Base-by-base conservation (phyloP, 345 rosid species). In the Angophora floribunda region DNA sequence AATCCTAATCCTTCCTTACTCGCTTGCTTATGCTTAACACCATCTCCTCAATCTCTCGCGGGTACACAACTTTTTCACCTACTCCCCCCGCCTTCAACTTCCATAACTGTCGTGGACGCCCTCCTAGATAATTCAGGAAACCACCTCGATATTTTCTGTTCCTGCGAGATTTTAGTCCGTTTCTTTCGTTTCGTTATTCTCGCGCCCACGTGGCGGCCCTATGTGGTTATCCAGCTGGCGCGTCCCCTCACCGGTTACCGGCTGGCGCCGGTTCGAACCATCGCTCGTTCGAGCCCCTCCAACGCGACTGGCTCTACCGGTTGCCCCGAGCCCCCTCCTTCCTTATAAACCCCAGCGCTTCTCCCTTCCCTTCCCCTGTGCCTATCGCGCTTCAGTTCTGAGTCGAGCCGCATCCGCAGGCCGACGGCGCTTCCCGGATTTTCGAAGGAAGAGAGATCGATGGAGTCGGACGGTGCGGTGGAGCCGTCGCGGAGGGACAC, bases 201-300 rank as follows among this genome's bases (percentile, higher is more conserved):
- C 87, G n/a, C 49, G n/a, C 21, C 86, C 44, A 85, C 57, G 44
- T 51, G 82, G 57, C 86, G 87, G 22, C 85, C 87, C 45, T 52
- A 86, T 93, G 93, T 90, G 93, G 92, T 88, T 41, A 44, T 32
- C 67, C 92, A 88, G 90, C 89, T 88, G 92, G 89, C 17, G 15
- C 36, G 22, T 30, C 30, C 49, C 22, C 53, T 41, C 85, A 91
- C 92, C 88, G 92, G 91, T 85, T 87, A 91, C 92, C 55, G 85
- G 85, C 63, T 36, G 79, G 6, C 87, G 79, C 92, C 87, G 79
- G 91, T 91, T 61, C 17, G 15, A 9, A 32, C 19, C 65, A 12
- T 6, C 32, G 70, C 70, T 3, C 16, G 70, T 70, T 44, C 6
- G 41, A 36, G 47, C 47, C 63, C 82, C 47, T 19, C 4, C 9